Base-by-base conservation (phyloP, 495 filamentous ascomycete genomes). In the Aspergillus olivimuriae region DNA sequence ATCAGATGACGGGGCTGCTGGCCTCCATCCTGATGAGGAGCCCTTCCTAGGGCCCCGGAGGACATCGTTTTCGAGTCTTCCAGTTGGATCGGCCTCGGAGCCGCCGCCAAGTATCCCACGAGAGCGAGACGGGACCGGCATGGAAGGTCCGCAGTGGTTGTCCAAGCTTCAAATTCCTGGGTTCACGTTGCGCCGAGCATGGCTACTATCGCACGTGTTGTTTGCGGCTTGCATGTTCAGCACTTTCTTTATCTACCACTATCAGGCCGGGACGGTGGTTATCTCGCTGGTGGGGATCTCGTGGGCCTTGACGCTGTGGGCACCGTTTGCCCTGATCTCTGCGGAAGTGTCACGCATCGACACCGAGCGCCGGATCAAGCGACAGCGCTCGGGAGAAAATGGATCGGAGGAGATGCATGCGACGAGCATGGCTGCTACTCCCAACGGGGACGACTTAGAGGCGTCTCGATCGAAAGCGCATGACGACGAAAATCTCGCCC, bases 261-360 rank as follows among this genome's bases (percentile, higher is more conserved):
- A 82, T 20, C 63, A 70, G 42, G 77, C 73, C 6, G 89, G 81
- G 3, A 90, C 84, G 0, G 69, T 81, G 14, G 76, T 91, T 10
- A 82, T 92, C 35, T 86, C 78, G 4, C 57, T 92, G 10, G 75
- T 94, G 46, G 89, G 89, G 14, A 80, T 95, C 43, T 84, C 82
- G 10, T 95, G 89, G 89, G 87, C 89, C 17, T 65, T 95, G 39
- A 87, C 88, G 15, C 73, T 89, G 22, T 95, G 89, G 89, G 89
- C 87, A 0, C 89, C 89, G 0, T 95, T 90, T 70, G 89, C 89
- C 26, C 81, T 95, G 49, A 94, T 95, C 55, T 84, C 83, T 37
- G 83, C 85, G 24, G 89, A 95, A 63, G 86, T 95, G 32, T 79
- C 80, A 37, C 82, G 82, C 40, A 80, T 86, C 22, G 86, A 94